Evolutionary conservation across 108 stramenopile genomes (phyloP).

Genomic region (Cyclotella sp.): DNA sequence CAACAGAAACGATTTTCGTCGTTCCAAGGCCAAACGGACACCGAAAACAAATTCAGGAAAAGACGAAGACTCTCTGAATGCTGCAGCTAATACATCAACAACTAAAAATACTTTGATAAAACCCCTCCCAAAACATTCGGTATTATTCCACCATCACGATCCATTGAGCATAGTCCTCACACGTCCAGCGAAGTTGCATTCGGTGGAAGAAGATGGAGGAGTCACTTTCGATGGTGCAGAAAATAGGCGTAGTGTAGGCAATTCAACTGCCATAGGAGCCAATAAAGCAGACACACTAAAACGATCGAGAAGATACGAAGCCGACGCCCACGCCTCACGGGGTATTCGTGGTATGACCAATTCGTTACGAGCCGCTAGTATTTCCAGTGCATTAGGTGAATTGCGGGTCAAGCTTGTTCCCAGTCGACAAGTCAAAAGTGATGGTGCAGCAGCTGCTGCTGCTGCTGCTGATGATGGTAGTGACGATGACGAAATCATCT

Average conservation of each 20-base stretch:
- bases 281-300: slow-evolving; percentile 1
- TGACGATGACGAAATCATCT: background rate
- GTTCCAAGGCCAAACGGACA: too few species aligned
- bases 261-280: background rate
- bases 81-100: background rate
- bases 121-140: slow-evolving; percentile 32
- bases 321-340: slow-evolving; percentile 78
- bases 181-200: slow-evolving; percentile 28
- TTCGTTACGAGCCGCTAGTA: slow-evolving; percentile 75
- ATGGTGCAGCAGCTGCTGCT: too few species aligned
- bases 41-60: background rate
- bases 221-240: background rate
- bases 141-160: slow-evolving; percentile 46
- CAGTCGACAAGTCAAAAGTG: background rate
- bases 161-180: slow-evolving; percentile 42
- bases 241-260: too few species aligned
- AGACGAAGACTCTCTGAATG: background rate
- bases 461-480: background rate
- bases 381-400: slow-evolving; percentile 79
- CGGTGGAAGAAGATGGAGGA: slow-evolving; percentile 32
- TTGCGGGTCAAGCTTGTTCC: slow-evolving; percentile 55
- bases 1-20: too few species aligned
- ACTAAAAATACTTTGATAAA: slow-evolving; percentile 8
- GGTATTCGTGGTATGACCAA: slow-evolving; percentile 79
- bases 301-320: slow-evolving; percentile 55